phyloP scores from a whole-genome alignment of 306 rosid genomes.

The Luffa aegyptiaca region DNA sequence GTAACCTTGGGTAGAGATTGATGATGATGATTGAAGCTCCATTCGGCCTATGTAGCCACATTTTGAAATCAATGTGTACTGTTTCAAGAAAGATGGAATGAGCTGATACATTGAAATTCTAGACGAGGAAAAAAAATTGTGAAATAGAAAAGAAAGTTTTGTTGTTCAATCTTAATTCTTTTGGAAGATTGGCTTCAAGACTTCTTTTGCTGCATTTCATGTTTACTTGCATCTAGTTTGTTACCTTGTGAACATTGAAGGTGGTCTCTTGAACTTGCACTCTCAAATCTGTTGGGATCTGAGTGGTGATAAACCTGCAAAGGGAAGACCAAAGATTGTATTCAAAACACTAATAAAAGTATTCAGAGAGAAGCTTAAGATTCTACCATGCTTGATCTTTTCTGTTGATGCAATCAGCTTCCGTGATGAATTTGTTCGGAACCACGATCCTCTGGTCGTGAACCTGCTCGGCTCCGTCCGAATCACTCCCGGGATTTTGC shows the following conservation, averaged over 20 bases:
- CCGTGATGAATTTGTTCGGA: constrained; percentile 41
- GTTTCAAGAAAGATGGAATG: constrained; percentile 28
- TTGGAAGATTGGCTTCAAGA: neutral
- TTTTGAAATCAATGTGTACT: constrained; percentile 75
- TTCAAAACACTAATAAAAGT: neutral
- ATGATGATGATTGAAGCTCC: constrained; percentile 47
- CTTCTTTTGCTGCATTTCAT: neutral
- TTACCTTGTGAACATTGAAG: constrained; percentile 87
- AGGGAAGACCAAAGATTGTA: neutral
- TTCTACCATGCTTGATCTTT: constrained; percentile 52
- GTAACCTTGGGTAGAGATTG: constrained; percentile 32
- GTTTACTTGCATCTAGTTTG: neutral
- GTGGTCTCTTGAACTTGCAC: constrained; percentile 57
- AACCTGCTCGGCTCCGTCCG: constrained; percentile 31
- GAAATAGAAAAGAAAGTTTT: neutral
- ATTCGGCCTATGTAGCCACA: constrained; percentile 66
- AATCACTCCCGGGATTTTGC: constrained; percentile 22
- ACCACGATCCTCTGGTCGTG: constrained; percentile 47
- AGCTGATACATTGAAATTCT: neutral
- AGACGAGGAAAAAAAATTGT: neutral
- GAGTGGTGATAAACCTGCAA: constrained; percentile 77
- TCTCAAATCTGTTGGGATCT: constrained; percentile 65
- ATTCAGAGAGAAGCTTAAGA: neutral
- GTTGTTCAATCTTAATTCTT: neutral
- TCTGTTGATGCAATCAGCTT: constrained; percentile 38